A percentile compares a stretch with the other conserved stretches of the same genome.
Evolutionary conservation across 192 early-diverging fungal genomes (phyloP).

Genomic region (Backusella luteola): DNA sequence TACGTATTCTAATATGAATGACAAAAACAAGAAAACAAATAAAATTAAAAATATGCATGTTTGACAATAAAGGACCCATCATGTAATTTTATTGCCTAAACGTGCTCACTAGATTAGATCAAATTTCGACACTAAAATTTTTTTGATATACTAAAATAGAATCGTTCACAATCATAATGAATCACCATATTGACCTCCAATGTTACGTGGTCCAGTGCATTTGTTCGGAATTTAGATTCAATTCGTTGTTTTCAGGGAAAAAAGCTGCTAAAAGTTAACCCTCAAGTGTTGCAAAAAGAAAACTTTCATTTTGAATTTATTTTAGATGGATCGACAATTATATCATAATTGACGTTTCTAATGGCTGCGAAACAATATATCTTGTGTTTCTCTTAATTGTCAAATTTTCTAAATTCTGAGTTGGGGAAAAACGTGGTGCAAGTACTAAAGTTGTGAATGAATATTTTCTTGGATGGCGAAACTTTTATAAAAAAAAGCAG

Average conservation of each 20-base stretch:
- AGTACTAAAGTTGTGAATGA: neutral
- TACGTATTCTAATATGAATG: neutral
- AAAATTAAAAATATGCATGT: neutral
- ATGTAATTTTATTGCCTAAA: neutral
- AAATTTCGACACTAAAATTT: neutral
- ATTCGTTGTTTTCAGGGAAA: neutral
- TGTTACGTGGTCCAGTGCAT: neutral
- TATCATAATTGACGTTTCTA: neutral
- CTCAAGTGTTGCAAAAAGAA: slow-evolving; percentile 1
- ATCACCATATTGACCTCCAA: neutral
- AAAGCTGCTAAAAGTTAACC: neutral
- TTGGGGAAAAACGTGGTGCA: neutral
- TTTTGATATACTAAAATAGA: neutral
- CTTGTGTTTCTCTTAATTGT: neutral
- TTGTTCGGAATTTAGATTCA: neutral
- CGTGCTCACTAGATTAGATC: neutral
- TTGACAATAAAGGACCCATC: neutral
- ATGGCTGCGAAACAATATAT: neutral
- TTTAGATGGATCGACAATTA: too few relatives aligned
- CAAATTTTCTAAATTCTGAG: slow-evolving; percentile 1
- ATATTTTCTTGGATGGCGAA: neutral
- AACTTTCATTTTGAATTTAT: too few relatives aligned
- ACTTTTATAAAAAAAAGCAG: neutral
- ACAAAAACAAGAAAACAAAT: neutral
- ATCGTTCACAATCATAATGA: neutral